phyloP scores from a whole-genome alignment of 78 protist genomes.

The Dictyostelium purpureum region DNA sequence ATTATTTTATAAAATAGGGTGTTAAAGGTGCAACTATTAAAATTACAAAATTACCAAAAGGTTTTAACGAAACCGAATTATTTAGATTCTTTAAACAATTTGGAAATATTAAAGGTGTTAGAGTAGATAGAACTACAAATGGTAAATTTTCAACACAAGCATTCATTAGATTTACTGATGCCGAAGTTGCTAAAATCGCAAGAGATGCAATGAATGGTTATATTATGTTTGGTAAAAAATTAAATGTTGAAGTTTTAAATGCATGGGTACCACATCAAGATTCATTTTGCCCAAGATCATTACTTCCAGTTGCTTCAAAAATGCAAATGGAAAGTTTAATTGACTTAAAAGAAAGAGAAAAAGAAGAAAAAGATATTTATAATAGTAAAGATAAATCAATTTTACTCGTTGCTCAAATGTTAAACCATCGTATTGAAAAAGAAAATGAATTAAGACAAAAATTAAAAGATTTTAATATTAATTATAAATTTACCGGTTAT shows the following conservation, averaged over 20 bases:
- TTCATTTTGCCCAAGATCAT: background rate
- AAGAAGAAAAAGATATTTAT: background rate
- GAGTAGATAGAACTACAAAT: slow-evolving; percentile 71
- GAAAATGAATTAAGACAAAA: background rate
- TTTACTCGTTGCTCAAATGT: too few species aligned
- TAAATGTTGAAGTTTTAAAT: background rate
- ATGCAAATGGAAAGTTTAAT: background rate
- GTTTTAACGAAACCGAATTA: slow-evolving; percentile 91
- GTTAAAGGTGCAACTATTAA: slow-evolving; percentile 79
- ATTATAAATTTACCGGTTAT: slow-evolving; percentile 16
- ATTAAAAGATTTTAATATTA: background rate
- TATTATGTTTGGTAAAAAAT: slow-evolving; percentile 65
- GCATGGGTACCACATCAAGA: background rate
- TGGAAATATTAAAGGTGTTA: slow-evolving; percentile 82
- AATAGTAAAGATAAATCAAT: background rate
- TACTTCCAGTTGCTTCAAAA: background rate
- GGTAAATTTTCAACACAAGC: slow-evolving; percentile 78
- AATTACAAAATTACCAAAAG: slow-evolving; percentile 90
- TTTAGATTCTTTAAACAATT: slow-evolving; percentile 89
- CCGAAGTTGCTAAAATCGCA: slow-evolving; percentile 84
- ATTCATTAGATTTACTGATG: slow-evolving; percentile 83
- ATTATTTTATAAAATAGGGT: background rate
- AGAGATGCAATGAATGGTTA: slow-evolving; percentile 89
- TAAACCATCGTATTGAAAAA: background rate
- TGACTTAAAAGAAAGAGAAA: background rate